phyloP scores from a whole-genome alignment of 2,329 filamentous ascomycete species.

The Ophiostoma ips region DNA sequence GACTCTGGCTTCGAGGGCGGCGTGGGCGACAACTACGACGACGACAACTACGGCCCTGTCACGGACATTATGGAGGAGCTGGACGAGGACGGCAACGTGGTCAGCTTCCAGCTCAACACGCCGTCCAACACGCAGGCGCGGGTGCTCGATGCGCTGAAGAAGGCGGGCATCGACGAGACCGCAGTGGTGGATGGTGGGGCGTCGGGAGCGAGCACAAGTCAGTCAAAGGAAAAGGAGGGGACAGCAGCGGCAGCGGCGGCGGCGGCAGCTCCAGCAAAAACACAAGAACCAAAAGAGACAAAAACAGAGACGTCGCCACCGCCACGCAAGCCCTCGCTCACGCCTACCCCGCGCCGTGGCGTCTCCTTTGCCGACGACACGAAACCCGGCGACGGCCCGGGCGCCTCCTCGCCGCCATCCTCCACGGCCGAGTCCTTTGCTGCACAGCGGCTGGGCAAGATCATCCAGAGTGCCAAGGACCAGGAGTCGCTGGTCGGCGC shows the following conservation, averaged over 20 bases:
- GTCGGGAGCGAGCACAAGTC: neutral
- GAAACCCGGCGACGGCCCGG: conserved; percentile 32
- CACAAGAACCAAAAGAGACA: neutral
- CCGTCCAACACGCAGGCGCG: conserved; percentile 54
- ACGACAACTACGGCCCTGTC: conserved; percentile 58
- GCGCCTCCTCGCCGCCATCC: conserved; percentile 7
- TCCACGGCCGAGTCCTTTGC: conserved; percentile 21
- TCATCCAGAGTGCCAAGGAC: conserved; percentile 42
- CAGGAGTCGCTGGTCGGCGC: conserved; percentile 34
- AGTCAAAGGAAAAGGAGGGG: neutral
- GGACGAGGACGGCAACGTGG: conserved; percentile 77
- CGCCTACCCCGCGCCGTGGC: conserved; percentile 27
- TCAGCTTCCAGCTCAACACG: conserved; percentile 51
- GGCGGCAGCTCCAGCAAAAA: too few species aligned
- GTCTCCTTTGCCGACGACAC: conserved; percentile 52
- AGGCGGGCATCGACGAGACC: conserved; percentile 49
- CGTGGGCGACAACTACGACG: conserved; percentile 40
- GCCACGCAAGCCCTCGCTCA: neutral
- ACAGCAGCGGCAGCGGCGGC: too few species aligned
- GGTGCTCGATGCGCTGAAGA: conserved; percentile 58
- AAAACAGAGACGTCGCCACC: too few species aligned
- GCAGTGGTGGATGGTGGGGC: neutral
- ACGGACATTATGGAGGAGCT: conserved; percentile 87
- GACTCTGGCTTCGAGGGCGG: neutral
- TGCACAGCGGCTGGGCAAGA: conserved; percentile 37